Conservation (phyloP, 177 flowering plant species). For the Vitis hybrid region DNA sequence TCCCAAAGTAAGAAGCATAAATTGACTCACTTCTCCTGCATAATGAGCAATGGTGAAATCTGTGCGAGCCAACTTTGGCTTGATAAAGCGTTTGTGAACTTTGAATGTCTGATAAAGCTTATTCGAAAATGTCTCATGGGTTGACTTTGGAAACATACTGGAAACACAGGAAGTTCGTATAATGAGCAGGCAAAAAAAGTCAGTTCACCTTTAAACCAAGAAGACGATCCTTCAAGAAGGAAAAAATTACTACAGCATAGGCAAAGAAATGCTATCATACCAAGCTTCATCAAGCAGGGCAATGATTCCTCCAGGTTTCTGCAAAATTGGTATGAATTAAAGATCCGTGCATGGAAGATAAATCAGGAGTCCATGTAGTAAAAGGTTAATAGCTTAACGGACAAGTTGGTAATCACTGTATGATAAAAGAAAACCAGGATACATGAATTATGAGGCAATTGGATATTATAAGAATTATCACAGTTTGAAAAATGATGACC, state of each 20-base stretch:
- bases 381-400: background rate
- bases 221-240: no score
- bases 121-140: constrained; percentile 67
- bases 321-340: constrained; percentile 22
- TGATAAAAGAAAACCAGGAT: no score
- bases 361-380: background rate
- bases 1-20: background rate
- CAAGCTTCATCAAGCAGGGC: constrained; percentile 80
- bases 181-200: background rate
- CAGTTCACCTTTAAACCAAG: background rate
- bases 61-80: constrained; percentile 65
- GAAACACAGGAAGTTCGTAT: constrained; percentile 14
- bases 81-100: constrained; percentile 60
- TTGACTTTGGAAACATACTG: constrained; percentile 85
- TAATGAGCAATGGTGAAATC: constrained; percentile 69
- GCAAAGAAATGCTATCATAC: constrained; percentile 27
- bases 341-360: background rate
- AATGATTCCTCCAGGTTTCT: constrained; percentile 79
- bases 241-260: no score
- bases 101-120: constrained; percentile 72
- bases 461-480: no score
- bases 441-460: no score
- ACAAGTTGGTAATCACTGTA: no score
- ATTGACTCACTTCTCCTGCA: constrained; percentile 69
- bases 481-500: no score